A percentile compares a stretch with the other conserved stretches of the same genome.
phyloP scores from a whole-genome alignment of 176 grass and related monocot genomes.

The Typha latifolia region DNA sequence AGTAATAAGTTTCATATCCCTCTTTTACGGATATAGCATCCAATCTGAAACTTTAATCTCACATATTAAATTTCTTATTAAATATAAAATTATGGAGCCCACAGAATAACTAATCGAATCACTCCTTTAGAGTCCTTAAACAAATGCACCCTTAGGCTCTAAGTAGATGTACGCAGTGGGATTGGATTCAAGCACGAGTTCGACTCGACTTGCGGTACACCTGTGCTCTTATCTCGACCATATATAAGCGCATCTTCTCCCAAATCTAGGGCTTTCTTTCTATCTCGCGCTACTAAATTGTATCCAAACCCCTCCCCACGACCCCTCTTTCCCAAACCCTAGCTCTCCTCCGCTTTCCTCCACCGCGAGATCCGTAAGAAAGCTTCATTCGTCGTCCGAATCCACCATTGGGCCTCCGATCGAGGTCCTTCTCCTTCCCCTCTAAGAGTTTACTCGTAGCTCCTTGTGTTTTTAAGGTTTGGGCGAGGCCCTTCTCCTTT shows the following conservation, averaged over 20 bases:
- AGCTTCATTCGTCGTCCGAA: background rate
- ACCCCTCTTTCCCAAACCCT: background rate
- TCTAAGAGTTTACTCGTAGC: background rate
- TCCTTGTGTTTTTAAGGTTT: too few relatives aligned
- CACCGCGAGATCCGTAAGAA: background rate
- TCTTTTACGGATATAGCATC: too few relatives aligned
- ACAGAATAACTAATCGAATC: too few relatives aligned
- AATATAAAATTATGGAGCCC: too few relatives aligned
- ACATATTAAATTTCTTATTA: too few relatives aligned
- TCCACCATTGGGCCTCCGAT: background rate
- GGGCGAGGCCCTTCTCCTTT: too few relatives aligned
- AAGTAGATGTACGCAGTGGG: too few relatives aligned
- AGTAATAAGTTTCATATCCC: too few relatives aligned
- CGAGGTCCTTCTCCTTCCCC: background rate
- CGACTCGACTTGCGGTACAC: background rate
- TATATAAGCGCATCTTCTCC: background rate
- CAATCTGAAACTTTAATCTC: too few relatives aligned
- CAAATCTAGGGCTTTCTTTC: background rate
- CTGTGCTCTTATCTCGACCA: background rate
- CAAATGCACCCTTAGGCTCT: too few relatives aligned
- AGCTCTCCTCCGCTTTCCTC: background rate
- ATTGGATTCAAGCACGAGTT: background rate
- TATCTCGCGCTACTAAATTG: constrained; percentile 9
- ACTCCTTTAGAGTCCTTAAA: too few relatives aligned
- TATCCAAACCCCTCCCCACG: constrained; percentile 1